Conservation (phyloP, 2,329 filamentous ascomycete species). For the Didymella sp. region DNA sequence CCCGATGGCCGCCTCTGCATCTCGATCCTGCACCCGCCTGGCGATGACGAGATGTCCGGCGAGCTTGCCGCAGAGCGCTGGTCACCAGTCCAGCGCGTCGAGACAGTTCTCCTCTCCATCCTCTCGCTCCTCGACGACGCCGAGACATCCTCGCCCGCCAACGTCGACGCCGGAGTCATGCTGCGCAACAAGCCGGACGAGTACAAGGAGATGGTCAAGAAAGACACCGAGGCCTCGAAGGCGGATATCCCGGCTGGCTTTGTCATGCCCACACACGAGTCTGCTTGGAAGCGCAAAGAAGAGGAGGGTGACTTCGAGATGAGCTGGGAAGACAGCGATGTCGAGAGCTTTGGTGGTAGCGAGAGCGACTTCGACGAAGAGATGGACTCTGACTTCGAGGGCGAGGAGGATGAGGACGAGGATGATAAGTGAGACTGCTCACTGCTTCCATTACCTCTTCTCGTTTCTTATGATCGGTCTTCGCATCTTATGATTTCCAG, state of each 20-base stretch:
- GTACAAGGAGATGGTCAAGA: constrained; percentile 74
- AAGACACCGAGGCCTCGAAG: constrained; percentile 76
- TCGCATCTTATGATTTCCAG: constrained; percentile 18
- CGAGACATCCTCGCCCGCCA: constrained; percentile 91
- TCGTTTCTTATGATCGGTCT: not conserved
- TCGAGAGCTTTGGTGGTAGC: constrained; percentile 75
- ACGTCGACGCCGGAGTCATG: constrained; percentile 89
- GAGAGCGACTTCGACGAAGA: constrained; percentile 62
- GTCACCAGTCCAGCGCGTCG: constrained; percentile 91
- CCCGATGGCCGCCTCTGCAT: constrained; percentile 90
- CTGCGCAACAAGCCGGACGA: constrained; percentile 73
- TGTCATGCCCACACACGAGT: constrained; percentile 77
- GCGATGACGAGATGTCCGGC: constrained; percentile 91
- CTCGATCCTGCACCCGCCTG: constrained; percentile 91
- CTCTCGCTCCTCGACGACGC: constrained; percentile 91
- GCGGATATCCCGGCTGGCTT: constrained; percentile 80
- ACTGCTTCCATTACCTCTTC: not conserved
- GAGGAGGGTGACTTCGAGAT: constrained; percentile 65
- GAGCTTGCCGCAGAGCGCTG: constrained; percentile 90
- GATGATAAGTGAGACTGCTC: constrained; percentile 28
- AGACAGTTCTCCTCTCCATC: constrained; percentile 92
- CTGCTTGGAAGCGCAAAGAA: constrained; percentile 68
- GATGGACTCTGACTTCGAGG: constrained; percentile 65
- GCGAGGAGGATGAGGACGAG: constrained; percentile 47
- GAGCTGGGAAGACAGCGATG: constrained; percentile 55